These are phyloP conservation scores for Pterocarpus macrocarpus DNA, from an alignment of 306 rosid genomes.

Conservation along the genomic window DNA sequence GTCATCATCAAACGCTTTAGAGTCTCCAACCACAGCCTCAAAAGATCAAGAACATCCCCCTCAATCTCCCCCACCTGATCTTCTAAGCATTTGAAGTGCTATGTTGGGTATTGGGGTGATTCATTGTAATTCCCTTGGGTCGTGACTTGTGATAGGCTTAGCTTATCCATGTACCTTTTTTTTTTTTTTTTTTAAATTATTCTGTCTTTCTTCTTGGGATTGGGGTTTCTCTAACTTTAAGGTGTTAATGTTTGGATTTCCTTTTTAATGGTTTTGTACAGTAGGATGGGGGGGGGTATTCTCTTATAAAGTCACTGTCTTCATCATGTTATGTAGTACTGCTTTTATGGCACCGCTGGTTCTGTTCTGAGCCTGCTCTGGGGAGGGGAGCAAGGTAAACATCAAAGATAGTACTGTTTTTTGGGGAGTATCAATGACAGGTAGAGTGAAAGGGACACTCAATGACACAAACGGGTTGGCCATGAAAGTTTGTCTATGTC, in stretches of 20 bases:
- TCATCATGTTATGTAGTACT: slow-evolving; percentile 43
- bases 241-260: slow-evolving; percentile 53
- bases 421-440: slow-evolving; percentile 25
- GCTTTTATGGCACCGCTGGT: slow-evolving; percentile 50
- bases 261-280: slow-evolving; percentile 62
- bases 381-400: slow-evolving; percentile 38
- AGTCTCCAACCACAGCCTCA: slow-evolving; percentile 56
- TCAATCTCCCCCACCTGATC: slow-evolving; percentile 80
- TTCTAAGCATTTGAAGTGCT: slow-evolving; percentile 78
- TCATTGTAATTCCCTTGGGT: slow-evolving; percentile 46
- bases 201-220: slow-evolving; percentile 42
- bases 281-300: slow-evolving; percentile 61
- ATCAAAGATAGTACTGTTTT: slow-evolving; percentile 36
- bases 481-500: slow-evolving; percentile 10
- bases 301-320: slow-evolving; percentile 42
- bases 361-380: slow-evolving; percentile 48
- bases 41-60: slow-evolving; percentile 60
- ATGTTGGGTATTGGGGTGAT: slow-evolving; percentile 46
- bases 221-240: slow-evolving; percentile 57
- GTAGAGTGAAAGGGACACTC: slow-evolving; percentile 48
- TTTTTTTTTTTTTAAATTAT: background rate
- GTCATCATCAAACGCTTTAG: slow-evolving; percentile 55
- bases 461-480: slow-evolving; percentile 46
- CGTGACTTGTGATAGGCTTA: slow-evolving; percentile 5
- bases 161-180: slow-evolving; percentile 33